Evolutionary conservation across 164 flowering plant genomes (phyloP).

Genomic region (Tetrastigma voinierianum): DNA sequence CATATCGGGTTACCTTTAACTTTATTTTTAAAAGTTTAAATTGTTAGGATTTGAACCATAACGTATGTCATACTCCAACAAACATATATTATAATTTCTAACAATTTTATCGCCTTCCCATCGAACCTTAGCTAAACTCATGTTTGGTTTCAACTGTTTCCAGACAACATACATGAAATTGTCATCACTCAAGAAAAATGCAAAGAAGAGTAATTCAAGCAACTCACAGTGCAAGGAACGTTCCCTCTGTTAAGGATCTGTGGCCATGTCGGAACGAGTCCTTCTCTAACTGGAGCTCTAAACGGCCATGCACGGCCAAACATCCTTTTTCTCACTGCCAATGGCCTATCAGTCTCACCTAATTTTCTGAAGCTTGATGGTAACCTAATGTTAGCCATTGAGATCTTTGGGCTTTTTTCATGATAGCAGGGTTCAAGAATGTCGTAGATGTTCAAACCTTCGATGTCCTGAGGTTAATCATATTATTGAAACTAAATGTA

Average conservation of each 20-base stretch:
- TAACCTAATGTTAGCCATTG: slow-evolving; percentile 29
- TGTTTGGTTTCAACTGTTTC: too few species aligned
- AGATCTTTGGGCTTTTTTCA: slow-evolving; percentile 15
- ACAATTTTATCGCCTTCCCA: too few species aligned
- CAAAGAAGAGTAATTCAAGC: not conserved
- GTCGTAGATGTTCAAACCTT: slow-evolving; percentile 67
- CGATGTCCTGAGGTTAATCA: slow-evolving; percentile 40
- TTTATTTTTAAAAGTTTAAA: too few species aligned
- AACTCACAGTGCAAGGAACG: slow-evolving; percentile 89
- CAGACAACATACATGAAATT: too few species aligned
- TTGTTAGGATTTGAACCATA: too few species aligned
- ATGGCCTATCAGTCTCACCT: slow-evolving; percentile 80
- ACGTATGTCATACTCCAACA: too few species aligned
- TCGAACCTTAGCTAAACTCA: too few species aligned
- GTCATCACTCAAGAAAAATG: not conserved
- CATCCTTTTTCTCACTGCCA: slow-evolving; percentile 91
- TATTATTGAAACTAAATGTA: not conserved
- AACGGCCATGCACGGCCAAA: slow-evolving; percentile 99
- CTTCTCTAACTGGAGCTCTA: slow-evolving; percentile 79
- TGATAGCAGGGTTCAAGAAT: slow-evolving; percentile 92
- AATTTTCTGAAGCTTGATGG: slow-evolving; percentile 72
- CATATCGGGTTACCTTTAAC: too few species aligned
- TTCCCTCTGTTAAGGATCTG: slow-evolving; percentile 43
- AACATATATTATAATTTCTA: too few species aligned
- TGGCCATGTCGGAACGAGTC: slow-evolving; percentile 93